Base-by-base conservation (phyloP, 2,329 filamentous ascomycete genomes). In the Setomelanomma holmii region DNA sequence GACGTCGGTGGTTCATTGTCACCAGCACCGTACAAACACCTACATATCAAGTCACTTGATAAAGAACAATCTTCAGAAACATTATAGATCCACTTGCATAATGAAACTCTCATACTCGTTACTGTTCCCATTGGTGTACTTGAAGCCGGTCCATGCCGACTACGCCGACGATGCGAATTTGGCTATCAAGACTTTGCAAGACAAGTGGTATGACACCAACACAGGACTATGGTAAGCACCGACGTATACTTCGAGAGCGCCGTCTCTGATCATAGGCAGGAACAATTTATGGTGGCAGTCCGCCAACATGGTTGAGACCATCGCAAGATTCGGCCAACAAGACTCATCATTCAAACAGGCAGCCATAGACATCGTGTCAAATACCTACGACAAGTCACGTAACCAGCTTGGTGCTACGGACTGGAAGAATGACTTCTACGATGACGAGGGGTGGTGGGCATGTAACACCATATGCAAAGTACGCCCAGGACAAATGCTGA, bases 381-480 rank as follows among this genome's bases (percentile, higher is more conserved):
- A 68, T 49, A 75, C 72, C 14, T 72, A 69, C 45, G 53, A 60
- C 24, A 73, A 73, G 41, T 68, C 69, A 0, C 53, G 56, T 10
- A 66, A 71, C 16, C 61, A 63, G 34, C 51, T 59, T 10, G 66
- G 63, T 11, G 61, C 58, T 23, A 66, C 52, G 0, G 53, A 57
- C 17, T 84, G 83, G 63, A 68, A 80, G 49, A 83, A 84, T 53
- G 77, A 80, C 5, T 85, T 73, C 52, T 85, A 84, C 57, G 85
- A 87, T 56, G 85, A 87, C 61, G 81, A 84, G 64, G 80, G 82
- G n/a, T 45, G 85, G 85, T 87, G 85, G 85, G 84, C 80, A 8
- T n/a, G n/a, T n/a, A n/a, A n/a, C n/a, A n/a, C n/a, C n/a, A n/a
- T n/a, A n/a, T n/a, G n/a, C n/a, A n/a, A n/a, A n/a, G n/a, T n/a